A percentile compares a stretch with the other conserved stretches of the same genome.
Evolutionary conservation across 2,329 filamentous ascomycete species (phyloP).

Genomic region (Penicillium oxalicum): DNA sequence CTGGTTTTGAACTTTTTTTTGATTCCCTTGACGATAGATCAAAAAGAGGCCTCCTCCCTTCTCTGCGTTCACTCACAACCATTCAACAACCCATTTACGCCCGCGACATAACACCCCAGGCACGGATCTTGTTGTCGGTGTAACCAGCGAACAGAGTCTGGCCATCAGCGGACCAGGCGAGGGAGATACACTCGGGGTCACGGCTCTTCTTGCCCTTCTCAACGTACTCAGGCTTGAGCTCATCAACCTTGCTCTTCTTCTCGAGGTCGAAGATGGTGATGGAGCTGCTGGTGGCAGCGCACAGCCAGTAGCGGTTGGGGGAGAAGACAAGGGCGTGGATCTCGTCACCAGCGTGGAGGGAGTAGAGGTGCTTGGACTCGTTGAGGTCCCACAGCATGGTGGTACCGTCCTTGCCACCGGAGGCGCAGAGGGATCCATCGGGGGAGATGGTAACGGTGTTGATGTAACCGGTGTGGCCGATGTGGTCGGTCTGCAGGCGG

Average conservation of each 20-base stretch:
- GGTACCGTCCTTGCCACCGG: slow-evolving; percentile 98
- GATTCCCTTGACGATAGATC: slow-evolving; percentile 26
- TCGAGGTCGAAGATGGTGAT: slow-evolving; percentile 99
- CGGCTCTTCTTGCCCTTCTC: slow-evolving; percentile 97
- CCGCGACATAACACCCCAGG: slow-evolving; percentile 95
- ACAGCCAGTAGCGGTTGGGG: slow-evolving; percentile 99
- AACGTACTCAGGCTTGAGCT: slow-evolving; percentile 97
- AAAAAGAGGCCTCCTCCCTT: slow-evolving; percentile 25
- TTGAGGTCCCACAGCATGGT: slow-evolving; percentile 99
- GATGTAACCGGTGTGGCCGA: slow-evolving; percentile 98
- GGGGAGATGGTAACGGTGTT: slow-evolving; percentile 99
- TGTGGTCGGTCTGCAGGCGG: slow-evolving; percentile 99
- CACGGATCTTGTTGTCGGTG: slow-evolving; percentile 98
- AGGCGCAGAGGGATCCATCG: slow-evolving; percentile 97
- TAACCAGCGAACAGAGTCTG: slow-evolving; percentile 99
- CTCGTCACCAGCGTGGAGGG: slow-evolving; percentile 97
- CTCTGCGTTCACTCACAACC: slow-evolving; percentile 15
- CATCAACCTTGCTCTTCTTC: slow-evolving; percentile 99
- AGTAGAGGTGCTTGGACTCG: slow-evolving; percentile 99
- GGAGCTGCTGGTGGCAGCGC: slow-evolving; percentile 91
- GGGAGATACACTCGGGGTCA: slow-evolving; percentile 94
- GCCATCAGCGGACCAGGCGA: slow-evolving; percentile 97
- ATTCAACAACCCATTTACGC: slow-evolving; percentile 51
- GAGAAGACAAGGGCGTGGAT: slow-evolving; percentile 99
- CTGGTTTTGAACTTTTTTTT: slow-evolving; percentile 32